Base-by-base conservation (phyloP, 805 yeast species). In the Candida xiaguanensis region DNA sequence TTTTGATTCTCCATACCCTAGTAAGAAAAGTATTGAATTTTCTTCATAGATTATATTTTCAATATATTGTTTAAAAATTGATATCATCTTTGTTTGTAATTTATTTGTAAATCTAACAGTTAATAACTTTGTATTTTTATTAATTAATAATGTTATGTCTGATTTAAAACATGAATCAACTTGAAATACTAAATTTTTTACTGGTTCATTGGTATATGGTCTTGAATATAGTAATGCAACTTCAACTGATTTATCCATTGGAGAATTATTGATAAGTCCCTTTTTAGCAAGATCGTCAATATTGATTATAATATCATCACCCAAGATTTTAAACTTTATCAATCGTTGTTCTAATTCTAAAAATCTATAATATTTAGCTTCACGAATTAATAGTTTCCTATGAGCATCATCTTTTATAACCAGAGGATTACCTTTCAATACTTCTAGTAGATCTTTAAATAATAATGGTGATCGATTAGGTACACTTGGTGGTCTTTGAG, bases 291-390 rank as follows among this genome's bases (percentile, higher is more conserved):
- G 30, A 54, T 83, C 81, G 25, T 55, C 47, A 26, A 80, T 43
- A 19, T 67, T 56, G 2, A 86, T 41, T 1, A 77, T 47, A 8
- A 89, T 83, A 47, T 84, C 93, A 34, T 57, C 56, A 1, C 61
- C 43, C 9, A 83, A 67, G 3, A 29, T 18, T 9, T 18, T 25
- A 49, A 73, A 76, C 35, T 74, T 72, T n/a, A 84, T 58, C 17
- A 89, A 55, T 43, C 71, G 61, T 61, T 88, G 95, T 55, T 85
- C 95, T 27, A 89, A 64, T 26, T 80, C 88, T 34, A 77, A 63
- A 49, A 89, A 82, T 34, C 91, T 68, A 57, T 86, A 89, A 60
- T 84, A 89, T 32, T 75, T 70, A 47, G 95, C 85, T 53, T 89
- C 97, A 38, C 68, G 68, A 7, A 82, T 57, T 42, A 89, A 63